Evolutionary conservation across 805 yeast species (phyloP).

Genomic region (Aciculoconidium aculeatum): DNA sequence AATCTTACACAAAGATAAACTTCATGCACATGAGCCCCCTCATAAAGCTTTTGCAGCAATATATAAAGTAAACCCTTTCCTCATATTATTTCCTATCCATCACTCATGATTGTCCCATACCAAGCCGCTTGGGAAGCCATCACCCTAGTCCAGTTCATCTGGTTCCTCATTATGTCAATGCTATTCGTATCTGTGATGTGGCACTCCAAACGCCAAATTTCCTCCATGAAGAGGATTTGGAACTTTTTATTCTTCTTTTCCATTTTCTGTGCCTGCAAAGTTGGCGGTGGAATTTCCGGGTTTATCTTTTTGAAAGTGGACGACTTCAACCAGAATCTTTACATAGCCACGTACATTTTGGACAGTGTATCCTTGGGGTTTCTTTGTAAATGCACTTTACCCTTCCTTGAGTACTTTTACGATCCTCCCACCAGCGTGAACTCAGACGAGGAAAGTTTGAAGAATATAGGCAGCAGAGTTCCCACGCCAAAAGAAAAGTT

Average conservation of each 20-base stretch:
- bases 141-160: no score
- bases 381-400: conserved; percentile 1
- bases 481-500: conserved; percentile 1
- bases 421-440: not conserved
- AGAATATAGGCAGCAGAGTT: not conserved
- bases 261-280: conserved; percentile 1
- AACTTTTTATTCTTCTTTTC: conserved; percentile 2
- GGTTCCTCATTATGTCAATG: no score
- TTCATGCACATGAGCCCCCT: no score
- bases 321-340: conserved; percentile 2
- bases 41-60: no score
- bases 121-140: no score
- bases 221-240: conserved; percentile 1
- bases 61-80: no score
- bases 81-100: no score
- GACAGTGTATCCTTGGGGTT: conserved; percentile 6
- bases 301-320: conserved; percentile 1
- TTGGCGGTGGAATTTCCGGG: conserved; percentile 5
- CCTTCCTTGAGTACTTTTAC: conserved; percentile 5
- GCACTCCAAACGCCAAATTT: no score
- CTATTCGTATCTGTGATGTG: no score
- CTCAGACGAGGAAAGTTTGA: not conserved
- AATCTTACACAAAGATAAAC: no score
- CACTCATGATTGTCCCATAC: no score
- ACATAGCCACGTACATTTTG: conserved; percentile 3